Evolutionary conservation across 352 stramenopile species (phyloP).

Genomic region (Phytophthora melonis): DNA sequence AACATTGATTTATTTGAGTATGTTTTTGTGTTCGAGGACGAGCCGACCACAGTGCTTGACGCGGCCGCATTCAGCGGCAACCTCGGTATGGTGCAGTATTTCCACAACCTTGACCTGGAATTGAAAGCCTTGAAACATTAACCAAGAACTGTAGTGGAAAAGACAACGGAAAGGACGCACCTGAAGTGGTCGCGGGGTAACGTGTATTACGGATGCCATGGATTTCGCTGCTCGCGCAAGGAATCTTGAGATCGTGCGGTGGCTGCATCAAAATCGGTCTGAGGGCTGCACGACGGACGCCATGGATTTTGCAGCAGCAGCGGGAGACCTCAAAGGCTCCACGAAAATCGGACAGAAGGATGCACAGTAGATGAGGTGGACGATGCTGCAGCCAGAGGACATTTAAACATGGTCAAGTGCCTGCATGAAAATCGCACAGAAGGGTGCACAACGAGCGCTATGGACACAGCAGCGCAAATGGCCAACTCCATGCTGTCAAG

Average conservation of each 20-base stretch:
- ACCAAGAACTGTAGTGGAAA: too few species aligned
- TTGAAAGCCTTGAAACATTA: too few species aligned
- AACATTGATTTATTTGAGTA: too few species aligned
- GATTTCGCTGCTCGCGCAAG: neutral
- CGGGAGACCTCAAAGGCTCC: neutral
- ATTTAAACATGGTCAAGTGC: neutral
- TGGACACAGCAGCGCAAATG: too few species aligned
- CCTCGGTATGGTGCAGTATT: too few species aligned
- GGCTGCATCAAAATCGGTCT: neutral
- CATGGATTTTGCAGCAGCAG: neutral
- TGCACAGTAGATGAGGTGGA: neutral
- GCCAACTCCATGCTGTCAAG: too few species aligned
- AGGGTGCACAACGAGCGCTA: neutral
- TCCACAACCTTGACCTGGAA: too few species aligned
- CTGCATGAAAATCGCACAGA: neutral
- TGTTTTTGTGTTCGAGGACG: too few species aligned
- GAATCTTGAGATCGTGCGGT: constrained; percentile 8
- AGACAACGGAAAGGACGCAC: too few species aligned
- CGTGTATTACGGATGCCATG: neutral
- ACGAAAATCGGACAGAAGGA: neutral
- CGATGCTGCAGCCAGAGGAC: neutral
- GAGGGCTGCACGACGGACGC: neutral
- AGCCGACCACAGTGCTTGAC: too few species aligned
- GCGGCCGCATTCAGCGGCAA: too few species aligned
- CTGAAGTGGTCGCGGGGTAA: too few species aligned